Conservation (phyloP, 2,329 filamentous ascomycete species). For the Stemphylium lycopersici region DNA sequence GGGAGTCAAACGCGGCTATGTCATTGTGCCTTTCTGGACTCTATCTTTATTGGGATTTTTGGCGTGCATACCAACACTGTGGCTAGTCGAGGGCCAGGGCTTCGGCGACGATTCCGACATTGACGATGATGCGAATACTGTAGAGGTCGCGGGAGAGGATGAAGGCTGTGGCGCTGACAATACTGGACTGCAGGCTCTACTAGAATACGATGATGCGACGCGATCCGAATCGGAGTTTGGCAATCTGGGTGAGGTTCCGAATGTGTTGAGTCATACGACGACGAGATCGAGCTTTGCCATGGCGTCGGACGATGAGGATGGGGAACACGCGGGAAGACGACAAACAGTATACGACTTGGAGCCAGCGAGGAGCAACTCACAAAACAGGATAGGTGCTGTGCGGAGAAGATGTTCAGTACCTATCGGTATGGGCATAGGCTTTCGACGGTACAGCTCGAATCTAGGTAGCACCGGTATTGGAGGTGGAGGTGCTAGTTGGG, state of each 20-base stretch:
- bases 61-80: constrained; percentile 74
- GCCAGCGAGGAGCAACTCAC: constrained; percentile 32
- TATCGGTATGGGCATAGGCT: constrained; percentile 54
- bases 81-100: constrained; percentile 76
- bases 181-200: neutral
- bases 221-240: constrained; percentile 50
- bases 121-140: constrained; percentile 42
- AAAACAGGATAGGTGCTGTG: constrained; percentile 40
- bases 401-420: constrained; percentile 52
- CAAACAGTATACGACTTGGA: constrained; percentile 21
- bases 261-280: constrained; percentile 44
- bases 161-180: constrained; percentile 11
- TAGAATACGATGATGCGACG: constrained; percentile 20
- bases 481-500: constrained; percentile 42
- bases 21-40: constrained; percentile 82
- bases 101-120: constrained; percentile 54
- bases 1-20: constrained; percentile 76
- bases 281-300: constrained; percentile 35
- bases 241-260: constrained; percentile 32
- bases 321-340: constrained; percentile 13
- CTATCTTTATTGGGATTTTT: constrained; percentile 68
- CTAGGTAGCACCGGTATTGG: constrained; percentile 49
- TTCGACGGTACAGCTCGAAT: constrained; percentile 54
- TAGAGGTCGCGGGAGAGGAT: constrained; percentile 24
- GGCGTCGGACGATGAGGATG: constrained; percentile 32